Evolutionary conservation across 169 alveolate genomes (phyloP).

Genomic region (Eimeria acervulina): DNA sequence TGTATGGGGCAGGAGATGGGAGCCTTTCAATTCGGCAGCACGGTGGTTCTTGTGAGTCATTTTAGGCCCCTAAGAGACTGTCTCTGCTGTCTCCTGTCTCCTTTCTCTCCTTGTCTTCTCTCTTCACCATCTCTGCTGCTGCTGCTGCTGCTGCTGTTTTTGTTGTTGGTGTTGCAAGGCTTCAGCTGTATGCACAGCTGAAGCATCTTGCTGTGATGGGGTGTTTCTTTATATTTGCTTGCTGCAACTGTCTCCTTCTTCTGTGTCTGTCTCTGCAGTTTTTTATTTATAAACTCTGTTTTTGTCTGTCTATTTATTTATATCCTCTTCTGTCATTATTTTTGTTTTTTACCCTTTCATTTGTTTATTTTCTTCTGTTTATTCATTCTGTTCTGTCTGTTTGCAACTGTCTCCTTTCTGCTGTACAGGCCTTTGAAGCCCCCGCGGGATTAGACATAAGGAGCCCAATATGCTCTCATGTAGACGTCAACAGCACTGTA

Average conservation of each 20-base stretch:
- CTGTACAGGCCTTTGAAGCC: constrained; percentile 62
- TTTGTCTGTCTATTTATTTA: too few species aligned
- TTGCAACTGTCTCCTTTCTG: background rate
- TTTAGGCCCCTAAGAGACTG: background rate
- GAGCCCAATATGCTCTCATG: constrained; percentile 20
- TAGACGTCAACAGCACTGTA: background rate
- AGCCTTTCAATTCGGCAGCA: constrained; percentile 73
- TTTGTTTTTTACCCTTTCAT: too few species aligned
- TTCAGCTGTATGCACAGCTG: background rate
- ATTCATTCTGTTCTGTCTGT: background rate
- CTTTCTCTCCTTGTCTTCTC: background rate
- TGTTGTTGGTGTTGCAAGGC: too few species aligned
- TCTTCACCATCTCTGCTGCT: too few species aligned
- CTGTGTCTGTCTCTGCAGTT: too few species aligned
- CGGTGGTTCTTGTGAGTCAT: constrained; percentile 66
- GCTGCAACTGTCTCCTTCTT: background rate
- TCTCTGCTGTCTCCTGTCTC: background rate
- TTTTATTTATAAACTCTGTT: too few species aligned
- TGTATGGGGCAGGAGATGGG: constrained; percentile 81
- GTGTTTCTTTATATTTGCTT: background rate
- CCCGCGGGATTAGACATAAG: constrained; percentile 31
- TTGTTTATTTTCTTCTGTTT: too few species aligned
- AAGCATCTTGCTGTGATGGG: too few species aligned
- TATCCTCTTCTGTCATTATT: background rate
- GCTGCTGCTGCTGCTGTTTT: background rate